A percentile compares a stretch with the other conserved stretches of the same genome.
These are phyloP conservation scores for Penicillium sp. DNA, from an alignment of 2,329 filamentous ascomycete species.

Conservation along the genomic window DNA sequence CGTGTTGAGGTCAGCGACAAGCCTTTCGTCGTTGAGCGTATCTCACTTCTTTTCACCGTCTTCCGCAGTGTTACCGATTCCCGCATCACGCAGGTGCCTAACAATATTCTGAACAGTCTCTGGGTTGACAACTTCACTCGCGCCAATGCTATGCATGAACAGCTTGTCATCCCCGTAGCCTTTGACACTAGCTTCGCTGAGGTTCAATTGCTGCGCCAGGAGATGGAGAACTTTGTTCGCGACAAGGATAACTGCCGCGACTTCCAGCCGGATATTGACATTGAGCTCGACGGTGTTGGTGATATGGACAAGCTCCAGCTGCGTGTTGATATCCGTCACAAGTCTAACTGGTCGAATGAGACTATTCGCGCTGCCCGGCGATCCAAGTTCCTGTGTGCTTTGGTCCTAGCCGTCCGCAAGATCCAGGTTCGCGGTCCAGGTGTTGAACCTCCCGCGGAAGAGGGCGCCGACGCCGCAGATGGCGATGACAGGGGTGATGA, in stretches of 20 bases:
- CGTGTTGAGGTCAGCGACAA: constrained; percentile 73
- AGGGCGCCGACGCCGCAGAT: constrained; percentile 44
- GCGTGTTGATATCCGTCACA: constrained; percentile 81
- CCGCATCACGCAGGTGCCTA: constrained; percentile 79
- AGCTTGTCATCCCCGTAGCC: constrained; percentile 72
- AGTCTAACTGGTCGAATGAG: constrained; percentile 90
- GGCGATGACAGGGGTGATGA: constrained; percentile 65
- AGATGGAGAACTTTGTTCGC: constrained; percentile 82
- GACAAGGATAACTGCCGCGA: constrained; percentile 84
- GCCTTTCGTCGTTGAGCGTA: constrained; percentile 82
- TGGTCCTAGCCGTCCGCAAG: constrained; percentile 79
- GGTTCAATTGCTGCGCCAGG: constrained; percentile 75
- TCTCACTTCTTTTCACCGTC: constrained; percentile 88
- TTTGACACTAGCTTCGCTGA: constrained; percentile 90
- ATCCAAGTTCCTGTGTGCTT: constrained; percentile 95
- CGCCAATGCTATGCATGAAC: constrained; percentile 87
- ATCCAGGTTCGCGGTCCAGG: constrained; percentile 82
- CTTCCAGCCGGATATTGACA: constrained; percentile 78
- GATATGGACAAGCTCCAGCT: constrained; percentile 86
- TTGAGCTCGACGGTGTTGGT: constrained; percentile 74
- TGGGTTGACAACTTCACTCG: constrained; percentile 95
- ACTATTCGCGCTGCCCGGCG: constrained; percentile 73
- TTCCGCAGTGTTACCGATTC: constrained; percentile 81
- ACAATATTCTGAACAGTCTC: constrained; percentile 85
- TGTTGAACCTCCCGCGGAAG: constrained; percentile 55